phyloP scores from a whole-genome alignment of 2,329 filamentous ascomycete genomes.

The Periconia macrospinosa region DNA sequence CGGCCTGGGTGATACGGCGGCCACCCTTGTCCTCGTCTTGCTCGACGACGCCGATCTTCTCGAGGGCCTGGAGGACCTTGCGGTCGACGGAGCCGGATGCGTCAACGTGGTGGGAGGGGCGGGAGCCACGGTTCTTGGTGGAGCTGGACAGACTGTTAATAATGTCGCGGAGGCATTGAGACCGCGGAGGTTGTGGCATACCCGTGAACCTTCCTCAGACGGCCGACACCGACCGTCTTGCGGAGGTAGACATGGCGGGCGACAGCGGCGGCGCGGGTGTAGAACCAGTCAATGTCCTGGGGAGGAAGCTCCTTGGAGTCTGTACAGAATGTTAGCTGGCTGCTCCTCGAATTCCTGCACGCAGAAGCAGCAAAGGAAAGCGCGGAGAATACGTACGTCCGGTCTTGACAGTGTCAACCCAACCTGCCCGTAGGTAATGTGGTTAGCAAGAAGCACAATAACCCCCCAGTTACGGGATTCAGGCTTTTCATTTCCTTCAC shows the following conservation, averaged over 20 bases:
- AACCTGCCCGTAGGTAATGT: slow-evolving; percentile 75
- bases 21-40: slow-evolving; percentile 98
- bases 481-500: slow-evolving; percentile 45
- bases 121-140: slow-evolving; percentile 94
- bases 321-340: slow-evolving; percentile 19
- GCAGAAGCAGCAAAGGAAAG: not conserved
- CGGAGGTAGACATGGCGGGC: slow-evolving; percentile 98
- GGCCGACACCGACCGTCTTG: slow-evolving; percentile 98
- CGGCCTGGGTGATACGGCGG: slow-evolving; percentile 95
- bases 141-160: slow-evolving; percentile 35
- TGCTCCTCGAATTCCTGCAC: not conserved
- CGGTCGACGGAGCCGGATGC: slow-evolving; percentile 95
- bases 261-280: slow-evolving; percentile 86
- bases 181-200: slow-evolving; percentile 13
- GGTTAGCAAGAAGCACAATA: slow-evolving; percentile 44
- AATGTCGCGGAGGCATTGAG: not conserved
- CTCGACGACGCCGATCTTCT: slow-evolving; percentile 99
- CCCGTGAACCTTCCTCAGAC: slow-evolving; percentile 92
- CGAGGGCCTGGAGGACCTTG: slow-evolving; percentile 94
- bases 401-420: slow-evolving; percentile 99
- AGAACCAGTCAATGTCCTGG: slow-evolving; percentile 96
- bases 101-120: slow-evolving; percentile 92
- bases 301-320: slow-evolving; percentile 95
- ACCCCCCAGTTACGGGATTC: slow-evolving; percentile 60
- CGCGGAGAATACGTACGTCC: slow-evolving; percentile 50